Percentiles rank a stretch among this genome's conserved stretches.
phyloP scores from a whole-genome alignment of 371 early-diverging fungal genomes.

The Hamiltosporidium tvaerminnensis region DNA sequence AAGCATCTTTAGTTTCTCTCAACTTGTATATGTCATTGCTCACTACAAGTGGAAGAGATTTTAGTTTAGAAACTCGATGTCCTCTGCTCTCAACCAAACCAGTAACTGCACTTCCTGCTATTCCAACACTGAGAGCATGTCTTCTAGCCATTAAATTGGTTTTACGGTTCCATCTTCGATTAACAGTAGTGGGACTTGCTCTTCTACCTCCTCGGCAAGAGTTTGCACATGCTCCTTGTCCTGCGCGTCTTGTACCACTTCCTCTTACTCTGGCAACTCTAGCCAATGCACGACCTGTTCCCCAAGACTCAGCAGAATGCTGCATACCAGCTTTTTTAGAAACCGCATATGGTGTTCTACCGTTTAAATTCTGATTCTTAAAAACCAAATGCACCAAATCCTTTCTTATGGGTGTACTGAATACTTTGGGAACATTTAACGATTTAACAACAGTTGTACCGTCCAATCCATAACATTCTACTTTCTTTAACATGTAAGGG shows the following conservation, averaged over 20 bases:
- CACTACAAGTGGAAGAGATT: constrained; percentile 86
- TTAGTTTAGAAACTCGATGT: constrained; percentile 78
- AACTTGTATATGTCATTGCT: constrained; percentile 63
- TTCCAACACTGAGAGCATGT: constrained; percentile 84
- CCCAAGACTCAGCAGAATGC: constrained; percentile 98
- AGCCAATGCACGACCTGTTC: constrained; percentile 92
- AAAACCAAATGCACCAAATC: constrained; percentile 87
- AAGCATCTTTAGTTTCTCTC: constrained; percentile 84
- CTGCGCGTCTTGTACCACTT: constrained; percentile 93
- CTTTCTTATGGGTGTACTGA: constrained; percentile 87
- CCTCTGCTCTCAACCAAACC: constrained; percentile 91
- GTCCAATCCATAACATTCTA: background rate
- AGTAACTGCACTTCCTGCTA: constrained; percentile 89
- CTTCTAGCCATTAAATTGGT: constrained; percentile 89
- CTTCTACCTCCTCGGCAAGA: constrained; percentile 98
- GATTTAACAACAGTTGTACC: background rate
- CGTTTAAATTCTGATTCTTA: constrained; percentile 92
- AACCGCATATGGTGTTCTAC: constrained; percentile 93
- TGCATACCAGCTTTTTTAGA: constrained; percentile 92
- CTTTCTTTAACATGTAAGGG: background rate
- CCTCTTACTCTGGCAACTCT: constrained; percentile 98
- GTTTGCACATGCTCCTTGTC: constrained; percentile 99
- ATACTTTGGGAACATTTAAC: constrained; percentile 66
- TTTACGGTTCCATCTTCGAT: constrained; percentile 98
- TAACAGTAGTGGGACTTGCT: constrained; percentile 98